Base-by-base conservation (phyloP, 129 eudicot genomes). In the Lactuca sativa region DNA sequence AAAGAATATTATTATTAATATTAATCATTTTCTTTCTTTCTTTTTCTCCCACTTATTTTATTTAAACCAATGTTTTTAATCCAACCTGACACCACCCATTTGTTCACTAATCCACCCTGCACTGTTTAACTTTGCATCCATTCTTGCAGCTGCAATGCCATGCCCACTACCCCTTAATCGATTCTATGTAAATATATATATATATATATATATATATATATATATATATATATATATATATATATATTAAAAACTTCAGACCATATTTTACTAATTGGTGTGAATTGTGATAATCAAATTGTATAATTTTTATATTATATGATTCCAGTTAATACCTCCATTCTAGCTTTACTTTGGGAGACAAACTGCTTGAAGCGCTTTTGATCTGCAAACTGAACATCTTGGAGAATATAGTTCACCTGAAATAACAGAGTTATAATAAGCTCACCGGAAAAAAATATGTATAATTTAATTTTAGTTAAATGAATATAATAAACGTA, bases 101-200 rank as follows among this genome's bases (percentile, higher is more conserved):
- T n/a, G n/a, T n/a, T n/a, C 99, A 60, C 81, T 63, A 47, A 95
- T 78, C 97, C 97, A 95, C 67, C 99, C 99, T 36, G 97, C 93
- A 85, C 78, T 74, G 74, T 90, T 95, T 72, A 95, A 85, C 85
- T 95, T 95, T 47, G 96, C 99, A 60, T 86, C 96, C 99, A 95
- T 90, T 80, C 99, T 95, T 66, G 99, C 90, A 83, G 99, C 93
- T 52, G 99, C 97, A 82, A 95, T 72, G 62, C 96, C 91, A 70
- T 95, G 99, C 66, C 99, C 99, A 78, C 99, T 88, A 75, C 97
- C 97, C 80, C 99, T 87, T 66, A 95, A 74, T 10, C 99, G 97
- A 68, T 87, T 90, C 99, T 95, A 78, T 25, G 59, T 18, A 62
- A 3, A 74, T 2, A 73, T 48, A 34, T n/a, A n/a, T n/a, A n/a